Evolutionary conservation across 2,329 filamentous ascomycete genomes (phyloP).

Genomic region (Zymoseptoria brevis): DNA sequence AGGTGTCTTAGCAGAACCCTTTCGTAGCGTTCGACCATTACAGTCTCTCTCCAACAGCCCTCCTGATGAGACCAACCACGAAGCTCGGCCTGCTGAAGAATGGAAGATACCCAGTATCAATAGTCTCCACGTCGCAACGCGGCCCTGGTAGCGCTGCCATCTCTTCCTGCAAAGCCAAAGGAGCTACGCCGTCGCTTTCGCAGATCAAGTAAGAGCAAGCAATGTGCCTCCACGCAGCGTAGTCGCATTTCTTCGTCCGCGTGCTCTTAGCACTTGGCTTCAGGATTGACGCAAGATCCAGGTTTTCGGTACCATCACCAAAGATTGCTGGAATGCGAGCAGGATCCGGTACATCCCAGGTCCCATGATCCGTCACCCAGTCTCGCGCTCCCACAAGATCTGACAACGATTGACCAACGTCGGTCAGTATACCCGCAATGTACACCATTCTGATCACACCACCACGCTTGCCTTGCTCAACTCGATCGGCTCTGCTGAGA

Average conservation of each 20-base stretch:
- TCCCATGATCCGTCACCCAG: not conserved
- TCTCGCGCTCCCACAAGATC: not conserved
- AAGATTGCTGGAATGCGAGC: not conserved
- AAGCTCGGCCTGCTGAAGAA: not conserved
- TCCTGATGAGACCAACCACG: not conserved
- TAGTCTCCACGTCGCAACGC: not conserved
- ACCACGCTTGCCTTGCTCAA: not conserved
- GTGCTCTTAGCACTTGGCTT: not conserved
- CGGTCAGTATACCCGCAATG: not conserved
- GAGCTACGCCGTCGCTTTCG: not conserved
- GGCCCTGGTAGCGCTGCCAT: not conserved
- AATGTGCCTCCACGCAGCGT: not conserved
- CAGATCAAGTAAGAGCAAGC: not conserved
- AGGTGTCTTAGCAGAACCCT: too few species aligned
- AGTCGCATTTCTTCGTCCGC: not conserved
- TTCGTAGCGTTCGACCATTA: not conserved
- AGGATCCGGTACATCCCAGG: not conserved
- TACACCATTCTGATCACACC: not conserved
- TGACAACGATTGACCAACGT: not conserved
- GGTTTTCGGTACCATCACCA: not conserved
- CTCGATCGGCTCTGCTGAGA: not conserved
- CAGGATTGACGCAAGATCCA: not conserved
- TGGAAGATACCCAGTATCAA: not conserved
- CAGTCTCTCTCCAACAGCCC: not conserved
- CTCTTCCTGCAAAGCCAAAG: not conserved